phyloP scores from a whole-genome alignment of 148 eudicot species.

The Chenopodium quinoa region DNA sequence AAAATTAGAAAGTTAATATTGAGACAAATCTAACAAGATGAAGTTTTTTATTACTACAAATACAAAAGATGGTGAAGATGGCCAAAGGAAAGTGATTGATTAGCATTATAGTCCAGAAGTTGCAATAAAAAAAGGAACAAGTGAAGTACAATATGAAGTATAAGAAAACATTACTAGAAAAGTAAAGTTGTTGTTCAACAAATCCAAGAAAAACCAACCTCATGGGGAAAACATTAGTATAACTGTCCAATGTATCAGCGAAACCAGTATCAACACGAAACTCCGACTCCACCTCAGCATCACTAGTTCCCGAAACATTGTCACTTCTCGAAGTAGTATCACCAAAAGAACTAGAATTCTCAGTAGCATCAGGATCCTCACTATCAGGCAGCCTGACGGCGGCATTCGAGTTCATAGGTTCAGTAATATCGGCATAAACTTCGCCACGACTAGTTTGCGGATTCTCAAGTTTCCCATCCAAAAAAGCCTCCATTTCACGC shows the following conservation, averaged over 20 bases:
- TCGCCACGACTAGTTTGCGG: slow-evolving; percentile 26
- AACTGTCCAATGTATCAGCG: slow-evolving; percentile 45
- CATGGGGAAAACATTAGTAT: slow-evolving; percentile 39
- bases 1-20: no score
- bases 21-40: no score
- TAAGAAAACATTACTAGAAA: no score
- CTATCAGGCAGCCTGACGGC: slow-evolving; percentile 31
- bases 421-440: slow-evolving; percentile 39
- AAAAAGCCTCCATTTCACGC: slow-evolving; percentile 37
- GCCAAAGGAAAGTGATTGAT: no score
- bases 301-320: slow-evolving; percentile 58
- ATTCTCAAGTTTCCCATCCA: slow-evolving; percentile 38
- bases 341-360: slow-evolving; percentile 89
- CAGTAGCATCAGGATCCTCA: slow-evolving; percentile 79
- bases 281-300: slow-evolving; percentile 82
- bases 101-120: no score
- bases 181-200: no score
- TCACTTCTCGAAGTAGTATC: slow-evolving; percentile 66
- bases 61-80: no score
- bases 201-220: slow-evolving; percentile 41
- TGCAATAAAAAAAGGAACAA: no score
- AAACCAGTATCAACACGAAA: slow-evolving; percentile 47
- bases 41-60: no score
- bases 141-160: no score
- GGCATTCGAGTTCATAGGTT: slow-evolving; percentile 23